Percentiles rank a stretch among this genome's conserved stretches.
Conservation (phyloP, 805 yeast genomes). For the Metschnikowia chrysomelidarum region DNA sequence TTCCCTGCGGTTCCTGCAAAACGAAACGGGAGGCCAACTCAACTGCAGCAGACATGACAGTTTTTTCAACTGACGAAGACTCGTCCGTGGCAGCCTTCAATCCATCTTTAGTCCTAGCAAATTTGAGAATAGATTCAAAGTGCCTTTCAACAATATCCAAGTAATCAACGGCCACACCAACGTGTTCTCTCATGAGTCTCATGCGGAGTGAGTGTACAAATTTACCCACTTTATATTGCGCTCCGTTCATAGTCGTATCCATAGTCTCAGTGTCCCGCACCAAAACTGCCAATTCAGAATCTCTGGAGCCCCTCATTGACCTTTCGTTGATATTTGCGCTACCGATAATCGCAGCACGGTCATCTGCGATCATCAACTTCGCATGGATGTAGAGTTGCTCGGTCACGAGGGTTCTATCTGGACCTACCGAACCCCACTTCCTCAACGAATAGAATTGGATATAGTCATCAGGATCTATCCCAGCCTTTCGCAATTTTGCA, state of each 20-base stretch:
- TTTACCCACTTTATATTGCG: conserved; percentile 75
- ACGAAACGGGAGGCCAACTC: conserved; percentile 74
- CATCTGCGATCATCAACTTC: conserved; percentile 88
- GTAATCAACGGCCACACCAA: conserved; percentile 89
- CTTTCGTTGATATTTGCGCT: conserved; percentile 97
- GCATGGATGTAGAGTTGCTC: conserved; percentile 96
- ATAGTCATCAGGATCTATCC: conserved; percentile 86
- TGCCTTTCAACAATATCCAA: conserved; percentile 78
- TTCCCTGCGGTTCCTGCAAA: conserved; percentile 49
- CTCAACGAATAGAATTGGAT: conserved; percentile 89
- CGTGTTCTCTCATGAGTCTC: conserved; percentile 93
- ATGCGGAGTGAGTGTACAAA: conserved; percentile 88
- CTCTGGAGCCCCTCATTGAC: conserved; percentile 91
- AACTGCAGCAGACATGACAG: conserved; percentile 60
- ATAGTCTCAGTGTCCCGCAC: conserved; percentile 80
- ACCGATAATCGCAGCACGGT: conserved; percentile 89
- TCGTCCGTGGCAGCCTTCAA: conserved; percentile 43
- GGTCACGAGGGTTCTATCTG: conserved; percentile 66
- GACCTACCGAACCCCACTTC: conserved; percentile 94
- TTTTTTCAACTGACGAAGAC: conserved; percentile 32
- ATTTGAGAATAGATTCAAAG: conserved; percentile 48
- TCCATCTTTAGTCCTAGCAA: conserved; percentile 44
- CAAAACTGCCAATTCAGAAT: conserved; percentile 89
- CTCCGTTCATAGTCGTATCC: conserved; percentile 73
- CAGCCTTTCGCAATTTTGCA: conserved; percentile 72